Evolutionary conservation across 495 filamentous ascomycete genomes (phyloP), one percentile per base, ranked within the genome.

Genomic region (Xylaria venustula): DNA sequence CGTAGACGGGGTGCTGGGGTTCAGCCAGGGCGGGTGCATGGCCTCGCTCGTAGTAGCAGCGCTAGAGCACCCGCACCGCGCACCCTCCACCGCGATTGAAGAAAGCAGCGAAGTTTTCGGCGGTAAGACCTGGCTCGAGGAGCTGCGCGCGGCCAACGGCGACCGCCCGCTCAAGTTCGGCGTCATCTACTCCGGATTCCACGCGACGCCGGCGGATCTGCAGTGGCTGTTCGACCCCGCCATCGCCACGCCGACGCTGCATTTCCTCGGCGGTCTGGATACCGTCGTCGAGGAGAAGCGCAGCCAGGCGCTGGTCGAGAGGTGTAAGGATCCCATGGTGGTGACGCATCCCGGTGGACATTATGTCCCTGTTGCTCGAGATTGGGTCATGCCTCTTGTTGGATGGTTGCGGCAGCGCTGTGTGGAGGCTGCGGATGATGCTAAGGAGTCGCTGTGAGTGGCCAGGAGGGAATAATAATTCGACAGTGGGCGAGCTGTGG

Each of bases 331-430:
- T 14, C 83, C 76, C 17, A 70, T 72, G 49, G 86, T 92, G 32
- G 82, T 96, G 40, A 87, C 83, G 65, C 94, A 98, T 79, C 93
- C 94, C 2, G 94, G 94, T 14, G 93, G 94, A 0, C 94, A 98
- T 73, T 96, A 93, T 70, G 79, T 98, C 67, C 94, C 94, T 0
- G 85, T 89, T 53, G 83, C 85, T 65, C 88, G 88, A 76, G 86
- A 90, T 61, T 96, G 88, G 83, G 84, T 89, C 40, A 85, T 86
- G 77, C 86, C 83, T 47, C 73, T 93, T 51, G 85, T 87, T 40
- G 83, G 79, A 26, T 98, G 96, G 75, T 82, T 97, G 26, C 81
- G 77, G 73, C 84, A 87, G 63, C 79, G 79, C 59, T 67, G 68
- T 42, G 74, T 81, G 68, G 73, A 77, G 52, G 17, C 53, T 45